Base-by-base conservation (phyloP, 2,329 filamentous ascomycete species). In the Didymella lethalis region DNA sequence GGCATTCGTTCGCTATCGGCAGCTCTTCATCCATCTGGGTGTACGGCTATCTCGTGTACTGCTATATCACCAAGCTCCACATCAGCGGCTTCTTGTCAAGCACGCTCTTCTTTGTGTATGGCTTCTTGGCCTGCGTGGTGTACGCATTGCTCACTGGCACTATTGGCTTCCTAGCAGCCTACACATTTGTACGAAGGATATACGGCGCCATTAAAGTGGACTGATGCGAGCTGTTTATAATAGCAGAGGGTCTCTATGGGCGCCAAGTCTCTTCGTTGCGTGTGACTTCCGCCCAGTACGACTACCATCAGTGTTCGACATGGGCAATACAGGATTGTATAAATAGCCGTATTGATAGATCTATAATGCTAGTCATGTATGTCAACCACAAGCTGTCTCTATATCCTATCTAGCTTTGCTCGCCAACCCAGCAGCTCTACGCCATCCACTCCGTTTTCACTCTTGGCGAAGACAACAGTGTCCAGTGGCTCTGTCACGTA, bases 81-180 rank as follows among this genome's bases (percentile, higher is more conserved):
- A 91, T 96, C 64, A 85, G 87, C 6, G 92, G 92, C 5, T 90
- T 94, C 65, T 85, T 93, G 44, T 92, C 90, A 70, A 87, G 88
- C 47, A 75, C 96, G 74, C 82, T 96, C 32, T 96, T 96, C 80
- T 96, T 96, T 77, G 87, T 86, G 66, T 96, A 96, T 76, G 92
- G 89, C 75, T 88, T 91, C 72, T 85, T 96, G 68, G 91, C 90
- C 0, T 96, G 91, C 75, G 84, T 86, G 44, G 88, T 95, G 3
- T 96, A 95, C 74, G 91, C 90, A 1, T 80, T 96, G 48, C 79
- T 95, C 63, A 92, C 89, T 10, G 92, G 92, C 25, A 96, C 92
- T 0, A 85, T 96, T 54, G 92, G 92, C 2, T 96, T 96, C 76
- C 76, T 96, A 77, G 89, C 90, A 40, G 90, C 91, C 6, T 96